Percentiles rank a stretch among this genome's conserved stretches.
phyloP scores from a whole-genome alignment of 2,329 filamentous ascomycete species.

The Hypoxylon sp. region DNA sequence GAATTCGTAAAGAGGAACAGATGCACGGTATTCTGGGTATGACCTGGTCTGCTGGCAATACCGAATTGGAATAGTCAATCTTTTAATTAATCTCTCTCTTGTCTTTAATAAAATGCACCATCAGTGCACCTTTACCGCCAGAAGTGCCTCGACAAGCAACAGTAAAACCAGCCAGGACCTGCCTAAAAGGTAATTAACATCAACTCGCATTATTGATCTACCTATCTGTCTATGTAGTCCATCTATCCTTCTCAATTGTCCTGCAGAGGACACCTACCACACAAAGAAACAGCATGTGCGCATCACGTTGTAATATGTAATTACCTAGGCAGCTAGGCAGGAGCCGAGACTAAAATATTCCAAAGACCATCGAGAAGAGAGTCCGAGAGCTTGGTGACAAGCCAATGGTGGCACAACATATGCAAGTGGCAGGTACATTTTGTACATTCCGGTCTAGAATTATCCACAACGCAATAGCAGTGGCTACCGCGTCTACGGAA shows the following conservation, averaged over 20 bases:
- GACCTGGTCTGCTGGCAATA: conserved; percentile 21
- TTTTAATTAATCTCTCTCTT: no score
- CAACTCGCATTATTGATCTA: conserved; percentile 25
- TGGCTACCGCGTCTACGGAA: no score
- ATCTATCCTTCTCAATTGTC: no score
- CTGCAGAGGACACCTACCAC: conserved; percentile 25
- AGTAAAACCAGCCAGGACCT: conserved; percentile 20
- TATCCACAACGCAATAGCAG: no score
- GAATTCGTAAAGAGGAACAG: conserved; percentile 15
- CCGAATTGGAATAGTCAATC: conserved; percentile 32
- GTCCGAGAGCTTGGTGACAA: no score
- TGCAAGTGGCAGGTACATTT: not conserved
- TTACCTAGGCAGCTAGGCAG: conserved; percentile 12
- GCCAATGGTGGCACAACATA: no score
- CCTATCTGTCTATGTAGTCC: not conserved
- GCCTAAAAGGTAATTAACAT: conserved; percentile 21
- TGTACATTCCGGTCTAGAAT: conserved; percentile 10
- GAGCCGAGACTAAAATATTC: conserved; percentile 10
- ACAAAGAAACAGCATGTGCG: conserved; percentile 2
- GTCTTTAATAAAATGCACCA: conserved; percentile 13
- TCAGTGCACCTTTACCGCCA: conserved; percentile 12
- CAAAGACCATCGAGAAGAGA: no score
- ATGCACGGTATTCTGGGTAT: conserved; percentile 7
- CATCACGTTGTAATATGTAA: conserved; percentile 12
- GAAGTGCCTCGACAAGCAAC: not conserved